These are phyloP conservation scores for Durio zibethinus DNA, from an alignment of 345 rosid species.

Conservation along the genomic window DNA sequence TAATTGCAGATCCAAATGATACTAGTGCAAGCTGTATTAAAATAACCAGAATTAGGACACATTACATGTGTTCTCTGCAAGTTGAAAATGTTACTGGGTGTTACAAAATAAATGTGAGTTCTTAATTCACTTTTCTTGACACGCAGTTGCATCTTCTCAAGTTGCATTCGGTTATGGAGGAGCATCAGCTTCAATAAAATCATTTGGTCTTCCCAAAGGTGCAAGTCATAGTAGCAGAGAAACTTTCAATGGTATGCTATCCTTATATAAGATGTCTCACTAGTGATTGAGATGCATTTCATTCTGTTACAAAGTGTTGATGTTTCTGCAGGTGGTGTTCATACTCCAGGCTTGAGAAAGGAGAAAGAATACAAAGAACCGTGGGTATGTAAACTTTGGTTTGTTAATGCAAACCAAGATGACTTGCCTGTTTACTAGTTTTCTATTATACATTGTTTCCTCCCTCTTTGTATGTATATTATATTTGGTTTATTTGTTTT, in stretches of 20 bases:
- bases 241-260: constrained; percentile 25
- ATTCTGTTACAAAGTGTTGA: constrained; percentile 4
- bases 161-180: constrained; percentile 55
- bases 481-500: neutral
- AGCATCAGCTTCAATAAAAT: constrained; percentile 35
- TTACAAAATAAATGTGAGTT: neutral
- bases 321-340: constrained; percentile 40
- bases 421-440: constrained; percentile 2
- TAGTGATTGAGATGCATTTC: constrained; percentile 4
- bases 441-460: neutral
- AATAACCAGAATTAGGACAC: neutral
- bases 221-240: constrained; percentile 24
- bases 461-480: neutral
- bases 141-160: constrained; percentile 41
- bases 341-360: constrained; percentile 27
- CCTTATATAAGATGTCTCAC: neutral
- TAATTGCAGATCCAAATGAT: neutral
- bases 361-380: constrained; percentile 72
- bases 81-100: neutral
- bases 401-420: neutral
- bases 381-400: constrained; percentile 59
- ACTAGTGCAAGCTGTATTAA: neutral
- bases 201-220: constrained; percentile 34
- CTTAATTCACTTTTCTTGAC: neutral
- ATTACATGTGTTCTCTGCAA: neutral